Conservation (phyloP, 2,329 filamentous ascomycete species). For the Davidsoniella virescens region DNA sequence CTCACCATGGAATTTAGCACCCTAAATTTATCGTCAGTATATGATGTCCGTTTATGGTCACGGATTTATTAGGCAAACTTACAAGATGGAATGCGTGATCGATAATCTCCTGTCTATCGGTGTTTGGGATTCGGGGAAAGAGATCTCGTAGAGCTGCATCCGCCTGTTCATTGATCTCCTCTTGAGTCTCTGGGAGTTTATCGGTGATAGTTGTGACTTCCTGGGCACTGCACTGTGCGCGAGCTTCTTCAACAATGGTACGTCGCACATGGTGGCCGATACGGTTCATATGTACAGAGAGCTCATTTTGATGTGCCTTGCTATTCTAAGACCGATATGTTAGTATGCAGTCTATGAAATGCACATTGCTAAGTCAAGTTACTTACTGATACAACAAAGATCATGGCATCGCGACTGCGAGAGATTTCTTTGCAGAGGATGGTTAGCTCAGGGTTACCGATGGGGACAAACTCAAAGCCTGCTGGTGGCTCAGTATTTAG, state of each 20-base stretch:
- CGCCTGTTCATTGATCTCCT: slow-evolving; percentile 44
- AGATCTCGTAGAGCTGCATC: slow-evolving; percentile 46
- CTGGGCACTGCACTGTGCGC: slow-evolving; percentile 17
- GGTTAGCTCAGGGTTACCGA: slow-evolving; percentile 45
- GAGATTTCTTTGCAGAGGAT: slow-evolving; percentile 48
- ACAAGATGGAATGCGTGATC: slow-evolving; percentile 48
- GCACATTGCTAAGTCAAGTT: slow-evolving; percentile 1
- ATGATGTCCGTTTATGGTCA: neutral
- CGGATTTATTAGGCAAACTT: slow-evolving; percentile 17
- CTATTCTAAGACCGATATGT: slow-evolving; percentile 18
- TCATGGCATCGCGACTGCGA: slow-evolving; percentile 43
- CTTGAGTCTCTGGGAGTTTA: slow-evolving; percentile 41
- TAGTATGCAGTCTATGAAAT: neutral
- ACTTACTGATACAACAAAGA: slow-evolving; percentile 50
- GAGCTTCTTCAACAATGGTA: slow-evolving; percentile 41
- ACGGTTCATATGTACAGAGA: slow-evolving; percentile 39
- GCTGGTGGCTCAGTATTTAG: slow-evolving; percentile 35
- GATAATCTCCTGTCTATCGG: slow-evolving; percentile 45
- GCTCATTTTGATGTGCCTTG: slow-evolving; percentile 20
- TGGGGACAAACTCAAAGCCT: slow-evolving; percentile 46
- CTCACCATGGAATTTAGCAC: slow-evolving; percentile 33
- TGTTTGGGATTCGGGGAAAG: slow-evolving; percentile 49
- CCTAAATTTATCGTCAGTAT: slow-evolving; percentile 21
- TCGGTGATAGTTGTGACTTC: slow-evolving; percentile 25
- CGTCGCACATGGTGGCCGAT: slow-evolving; percentile 44